phyloP scores from a whole-genome alignment of 2,329 filamentous ascomycete species.

The Aspergillus fijiensis region DNA sequence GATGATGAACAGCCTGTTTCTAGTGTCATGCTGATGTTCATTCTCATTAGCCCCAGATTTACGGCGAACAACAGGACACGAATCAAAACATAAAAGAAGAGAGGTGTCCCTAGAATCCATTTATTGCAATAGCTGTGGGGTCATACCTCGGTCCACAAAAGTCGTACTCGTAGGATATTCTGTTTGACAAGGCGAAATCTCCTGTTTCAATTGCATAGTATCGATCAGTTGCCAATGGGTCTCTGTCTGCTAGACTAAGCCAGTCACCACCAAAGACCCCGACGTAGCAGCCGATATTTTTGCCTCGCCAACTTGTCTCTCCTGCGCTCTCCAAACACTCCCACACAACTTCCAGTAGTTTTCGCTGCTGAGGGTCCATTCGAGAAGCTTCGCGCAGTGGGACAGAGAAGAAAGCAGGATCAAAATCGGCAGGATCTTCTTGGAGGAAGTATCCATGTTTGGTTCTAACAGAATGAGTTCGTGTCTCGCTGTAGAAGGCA shows the following conservation, averaged over 20 bases:
- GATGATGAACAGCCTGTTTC: conserved; percentile 31
- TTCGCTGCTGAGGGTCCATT: conserved; percentile 36
- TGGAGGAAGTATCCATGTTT: conserved; percentile 32
- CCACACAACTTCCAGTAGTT: conserved; percentile 21
- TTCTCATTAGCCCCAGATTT: too few relatives aligned
- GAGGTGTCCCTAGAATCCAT: too few relatives aligned
- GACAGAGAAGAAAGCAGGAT: conserved; percentile 31
- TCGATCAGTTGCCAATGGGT: conserved; percentile 18
- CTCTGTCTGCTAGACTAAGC: conserved; percentile 21
- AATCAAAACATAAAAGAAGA: too few relatives aligned
- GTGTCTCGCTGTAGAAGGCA: conserved; percentile 22
- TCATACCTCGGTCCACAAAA: conserved; percentile 22
- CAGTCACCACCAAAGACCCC: conserved; percentile 29
- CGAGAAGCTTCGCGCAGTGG: conserved; percentile 22
- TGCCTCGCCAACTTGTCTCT: conserved; percentile 30
- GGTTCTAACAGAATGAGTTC: conserved; percentile 10
- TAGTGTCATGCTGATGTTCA: conserved; percentile 20
- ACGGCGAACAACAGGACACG: too few relatives aligned
- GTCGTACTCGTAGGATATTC: conserved; percentile 27
- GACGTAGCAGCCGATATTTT: conserved; percentile 30
- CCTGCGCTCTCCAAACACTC: conserved; percentile 36
- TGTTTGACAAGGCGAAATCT: conserved; percentile 25
- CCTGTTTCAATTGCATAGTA: conserved; percentile 17
- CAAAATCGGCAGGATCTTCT: conserved; percentile 27
- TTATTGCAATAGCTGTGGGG: too few relatives aligned